These are phyloP conservation scores for Saccharomyces uvarum DNA, from an alignment of 1,139 yeast species.

Conservation along the genomic window DNA sequence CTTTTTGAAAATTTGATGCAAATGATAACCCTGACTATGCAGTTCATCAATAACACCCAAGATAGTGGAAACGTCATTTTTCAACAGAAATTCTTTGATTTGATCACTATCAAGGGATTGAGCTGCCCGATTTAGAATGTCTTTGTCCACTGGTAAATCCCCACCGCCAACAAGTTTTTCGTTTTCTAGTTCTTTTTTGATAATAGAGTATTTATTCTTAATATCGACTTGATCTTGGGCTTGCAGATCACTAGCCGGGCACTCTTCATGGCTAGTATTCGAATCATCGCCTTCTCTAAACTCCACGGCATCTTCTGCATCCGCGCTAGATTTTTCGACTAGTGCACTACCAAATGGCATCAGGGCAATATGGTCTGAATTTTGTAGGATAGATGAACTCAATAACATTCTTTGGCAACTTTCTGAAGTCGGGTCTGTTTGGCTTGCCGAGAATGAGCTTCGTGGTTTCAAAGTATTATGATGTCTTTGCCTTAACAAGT, in stretches of 20 bases:
- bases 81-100: slow-evolving; percentile 43
- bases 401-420: slow-evolving; percentile 7
- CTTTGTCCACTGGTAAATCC: slow-evolving; percentile 12
- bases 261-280: slow-evolving; percentile 14
- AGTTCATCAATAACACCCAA: slow-evolving; percentile 44
- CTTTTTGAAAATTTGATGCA: slow-evolving; percentile 45
- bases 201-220: slow-evolving; percentile 5
- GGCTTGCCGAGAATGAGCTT: not conserved
- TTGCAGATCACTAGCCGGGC: slow-evolving; percentile 5
- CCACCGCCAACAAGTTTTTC: not conserved
- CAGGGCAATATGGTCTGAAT: slow-evolving; percentile 31
- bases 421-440: not conserved
- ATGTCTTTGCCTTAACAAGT: slow-evolving; percentile 39
- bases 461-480: not conserved
- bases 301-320: slow-evolving; percentile 27
- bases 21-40: slow-evolving; percentile 44
- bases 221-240: slow-evolving; percentile 1
- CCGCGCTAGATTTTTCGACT: slow-evolving; percentile 21
- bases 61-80: slow-evolving; percentile 48
- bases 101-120: slow-evolving; percentile 44
- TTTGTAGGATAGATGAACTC: slow-evolving; percentile 23
- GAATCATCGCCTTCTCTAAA: slow-evolving; percentile 15
- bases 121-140: slow-evolving; percentile 18
- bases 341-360: slow-evolving; percentile 32
- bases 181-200: slow-evolving; percentile 12